phyloP scores from a whole-genome alignment of 2,329 filamentous ascomycete species.

The Aspergillus fructus region DNA sequence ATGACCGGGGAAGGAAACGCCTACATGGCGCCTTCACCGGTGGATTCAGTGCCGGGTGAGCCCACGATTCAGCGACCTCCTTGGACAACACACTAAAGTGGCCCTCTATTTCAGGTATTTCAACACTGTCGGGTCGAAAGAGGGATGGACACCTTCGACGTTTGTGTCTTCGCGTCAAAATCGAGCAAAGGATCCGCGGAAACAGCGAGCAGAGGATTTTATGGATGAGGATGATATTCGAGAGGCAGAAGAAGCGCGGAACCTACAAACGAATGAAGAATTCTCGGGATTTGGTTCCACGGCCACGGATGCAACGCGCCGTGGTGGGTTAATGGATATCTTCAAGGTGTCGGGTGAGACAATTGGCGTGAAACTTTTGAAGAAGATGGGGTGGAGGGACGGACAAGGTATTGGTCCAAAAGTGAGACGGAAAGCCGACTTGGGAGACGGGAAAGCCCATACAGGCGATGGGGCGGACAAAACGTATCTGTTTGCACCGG shows the following conservation, averaged over 20 bases:
- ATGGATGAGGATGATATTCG: conserved; percentile 98
- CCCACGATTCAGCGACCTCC: conserved; percentile 30
- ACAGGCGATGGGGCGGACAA: conserved; percentile 43
- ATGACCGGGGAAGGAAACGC: conserved; percentile 85
- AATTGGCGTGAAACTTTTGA: conserved; percentile 80
- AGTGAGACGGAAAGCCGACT: conserved; percentile 69
- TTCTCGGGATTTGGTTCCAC: conserved; percentile 77
- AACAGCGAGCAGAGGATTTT: conserved; percentile 78
- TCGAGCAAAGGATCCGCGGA: conserved; percentile 67
- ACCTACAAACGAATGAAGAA: conserved; percentile 68
- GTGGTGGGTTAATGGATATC: conserved; percentile 66
- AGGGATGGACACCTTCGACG: conserved; percentile 90
- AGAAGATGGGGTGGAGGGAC: conserved; percentile 93
- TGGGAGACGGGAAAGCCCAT: conserved; percentile 53
- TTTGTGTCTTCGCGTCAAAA: conserved; percentile 88
- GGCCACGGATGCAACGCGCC: conserved; percentile 52
- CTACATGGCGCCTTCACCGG: conserved; percentile 96
- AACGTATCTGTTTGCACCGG: conserved; percentile 79
- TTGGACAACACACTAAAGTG: conserved; percentile 34
- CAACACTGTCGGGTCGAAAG: conserved; percentile 96
- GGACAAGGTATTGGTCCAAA: conserved; percentile 92
- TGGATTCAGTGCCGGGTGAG: conserved; percentile 92
- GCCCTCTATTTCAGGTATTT: conserved; percentile 68
- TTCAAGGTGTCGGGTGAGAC: conserved; percentile 74
- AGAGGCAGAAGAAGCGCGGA: conserved; percentile 75